Evolutionary conservation across 805 yeast species (phyloP), one percentile per base, ranked within the genome.

Genomic region (Starmerella bacillaris): DNA sequence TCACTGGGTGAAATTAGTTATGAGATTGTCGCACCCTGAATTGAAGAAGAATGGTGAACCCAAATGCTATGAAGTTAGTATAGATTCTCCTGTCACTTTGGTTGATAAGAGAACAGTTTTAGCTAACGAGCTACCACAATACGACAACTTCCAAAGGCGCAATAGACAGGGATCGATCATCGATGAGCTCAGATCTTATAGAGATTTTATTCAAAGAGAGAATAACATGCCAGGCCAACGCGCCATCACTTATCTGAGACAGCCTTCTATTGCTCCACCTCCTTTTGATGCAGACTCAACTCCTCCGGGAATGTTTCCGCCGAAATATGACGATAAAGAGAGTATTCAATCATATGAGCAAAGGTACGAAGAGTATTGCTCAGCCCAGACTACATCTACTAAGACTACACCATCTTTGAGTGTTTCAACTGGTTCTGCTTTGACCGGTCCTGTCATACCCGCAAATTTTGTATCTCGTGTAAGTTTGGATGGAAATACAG

Each of bases 1-100:
- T 49, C 99, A 89, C 57, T 89, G 98, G 95, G 73, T 89, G 48
- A 89, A 89, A 57, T 67, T 89, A 12, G 77, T 92, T 43, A 58
- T 89, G 35, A 60, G 96, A 34, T 61, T 89, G 27, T 78, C 93
- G 4, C 70, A 67, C 44, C 51, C 64, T n/a, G 73, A 77, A 30
- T 64, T 67, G 31, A 44, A 49, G 35, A 51, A 56, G 18, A 37
- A 61, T 9, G 48, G 44, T 26, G 79, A 79, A 51, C 63, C 92
- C 31, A 89, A 84, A 52, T 95, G 83, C 51, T 89, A 78, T 52
- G 99, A 89, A 58, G 78, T 89, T 30, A 74, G 82, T 39, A 86
- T 89, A 37, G 99, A 89, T 55, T 79, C 94, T 2, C 98, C 98
- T 3, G 73, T 89, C 40, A 92, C 78, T 49, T 63, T 89, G 4